Percentiles rank a stretch among this genome's conserved stretches.
phyloP scores from a whole-genome alignment of 192 early-diverging fungal genomes.

The Dimargaris xerosporica region DNA sequence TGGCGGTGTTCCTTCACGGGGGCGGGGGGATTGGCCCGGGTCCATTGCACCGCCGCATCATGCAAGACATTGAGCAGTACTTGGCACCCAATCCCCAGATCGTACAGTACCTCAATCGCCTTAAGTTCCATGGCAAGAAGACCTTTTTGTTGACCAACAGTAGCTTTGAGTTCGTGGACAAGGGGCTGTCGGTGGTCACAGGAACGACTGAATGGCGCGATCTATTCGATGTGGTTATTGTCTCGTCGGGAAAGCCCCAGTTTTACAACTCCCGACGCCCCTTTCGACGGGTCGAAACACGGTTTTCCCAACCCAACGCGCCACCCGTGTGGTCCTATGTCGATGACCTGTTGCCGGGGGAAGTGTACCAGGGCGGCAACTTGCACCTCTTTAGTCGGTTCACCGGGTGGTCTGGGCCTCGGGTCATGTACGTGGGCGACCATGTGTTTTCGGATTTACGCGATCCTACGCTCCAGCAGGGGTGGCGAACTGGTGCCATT shows the following conservation, averaged over 20 bases:
- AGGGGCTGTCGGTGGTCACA: slow-evolving; percentile 33
- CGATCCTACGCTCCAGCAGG: slow-evolving; percentile 41
- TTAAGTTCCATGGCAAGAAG: slow-evolving; percentile 31
- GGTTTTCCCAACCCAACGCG: neutral
- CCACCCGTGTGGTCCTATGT: slow-evolving; percentile 36
- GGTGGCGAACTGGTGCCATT: slow-evolving; percentile 46
- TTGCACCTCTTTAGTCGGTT: slow-evolving; percentile 32
- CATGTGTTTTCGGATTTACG: slow-evolving; percentile 45
- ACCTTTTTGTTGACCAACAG: slow-evolving; percentile 44
- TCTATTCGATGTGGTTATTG: slow-evolving; percentile 44
- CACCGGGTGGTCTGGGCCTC: slow-evolving; percentile 38
- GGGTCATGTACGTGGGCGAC: slow-evolving; percentile 46
- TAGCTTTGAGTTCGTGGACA: slow-evolving; percentile 33
- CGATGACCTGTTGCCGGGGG: slow-evolving; percentile 31
- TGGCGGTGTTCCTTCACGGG: slow-evolving; percentile 35
- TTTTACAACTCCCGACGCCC: slow-evolving; percentile 43
- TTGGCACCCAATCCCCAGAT: slow-evolving; percentile 30
- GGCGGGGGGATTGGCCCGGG: slow-evolving; percentile 29
- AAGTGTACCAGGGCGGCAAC: slow-evolving; percentile 47
- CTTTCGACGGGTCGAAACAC: slow-evolving; percentile 33
- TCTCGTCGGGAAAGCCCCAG: slow-evolving; percentile 37
- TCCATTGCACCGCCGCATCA: slow-evolving; percentile 29
- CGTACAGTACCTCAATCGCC: slow-evolving; percentile 28
- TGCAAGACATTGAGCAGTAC: slow-evolving; percentile 29
- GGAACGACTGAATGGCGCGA: slow-evolving; percentile 32